Conservation (phyloP, 2,329 filamentous ascomycete species). For the Hypoxylon sp. region DNA sequence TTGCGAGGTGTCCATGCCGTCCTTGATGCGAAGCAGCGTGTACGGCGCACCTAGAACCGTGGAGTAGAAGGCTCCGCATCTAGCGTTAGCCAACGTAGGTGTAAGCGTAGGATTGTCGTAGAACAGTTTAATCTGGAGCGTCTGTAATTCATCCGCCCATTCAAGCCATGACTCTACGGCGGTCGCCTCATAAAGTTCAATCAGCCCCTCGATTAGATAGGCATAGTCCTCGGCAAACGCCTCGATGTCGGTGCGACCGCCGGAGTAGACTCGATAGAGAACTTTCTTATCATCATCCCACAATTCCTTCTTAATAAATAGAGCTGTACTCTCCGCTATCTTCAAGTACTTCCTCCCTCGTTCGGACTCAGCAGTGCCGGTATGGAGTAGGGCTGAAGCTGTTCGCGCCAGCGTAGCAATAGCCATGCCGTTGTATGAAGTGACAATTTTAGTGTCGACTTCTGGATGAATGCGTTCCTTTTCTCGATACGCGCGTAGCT, state of each 20-base stretch:
- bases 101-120: constrained; percentile 71
- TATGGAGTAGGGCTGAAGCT: constrained; percentile 74
- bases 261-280: constrained; percentile 82
- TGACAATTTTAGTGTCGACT: constrained; percentile 89
- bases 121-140: constrained; percentile 81
- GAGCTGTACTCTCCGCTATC: constrained; percentile 77
- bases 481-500: constrained; percentile 79
- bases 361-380: constrained; percentile 68
- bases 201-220: constrained; percentile 84
- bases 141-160: constrained; percentile 87
- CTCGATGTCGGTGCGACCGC: constrained; percentile 73
- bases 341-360: constrained; percentile 73
- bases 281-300: constrained; percentile 75
- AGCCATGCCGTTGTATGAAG: constrained; percentile 89
- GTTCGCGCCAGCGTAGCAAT: constrained; percentile 86
- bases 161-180: constrained; percentile 81
- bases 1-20: constrained; percentile 93
- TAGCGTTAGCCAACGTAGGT: constrained; percentile 56
- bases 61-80: constrained; percentile 79
- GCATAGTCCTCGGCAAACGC: constrained; percentile 97
- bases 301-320: constrained; percentile 80
- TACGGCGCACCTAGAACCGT: constrained; percentile 75
- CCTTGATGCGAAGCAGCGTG: constrained; percentile 88
- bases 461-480: constrained; percentile 81
- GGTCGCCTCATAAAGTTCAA: constrained; percentile 88